Percentiles rank a stretch among this genome's conserved stretches.
Conservation (phyloP, 2,329 filamentous ascomycete genomes). For the Xenosphaeropsis pyriputrescens region DNA sequence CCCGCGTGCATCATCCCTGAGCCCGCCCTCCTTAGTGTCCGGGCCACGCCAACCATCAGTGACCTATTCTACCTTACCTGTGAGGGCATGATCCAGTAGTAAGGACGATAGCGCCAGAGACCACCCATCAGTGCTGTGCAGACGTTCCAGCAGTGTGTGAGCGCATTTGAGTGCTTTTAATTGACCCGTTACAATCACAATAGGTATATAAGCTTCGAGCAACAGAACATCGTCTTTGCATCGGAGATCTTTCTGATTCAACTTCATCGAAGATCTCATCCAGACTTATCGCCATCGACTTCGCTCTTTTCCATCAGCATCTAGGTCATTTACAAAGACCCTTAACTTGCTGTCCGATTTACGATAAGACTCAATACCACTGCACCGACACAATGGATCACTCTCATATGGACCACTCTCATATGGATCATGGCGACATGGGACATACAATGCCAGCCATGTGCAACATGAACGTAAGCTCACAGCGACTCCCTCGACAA, state of each 20-base stretch:
- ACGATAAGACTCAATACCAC: conserved; percentile 5
- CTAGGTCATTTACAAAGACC: not conserved
- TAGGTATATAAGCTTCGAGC: not conserved
- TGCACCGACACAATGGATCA: conserved; percentile 3
- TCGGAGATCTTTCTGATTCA: not conserved
- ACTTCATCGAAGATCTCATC: not conserved
- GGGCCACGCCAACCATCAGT: too few relatives aligned
- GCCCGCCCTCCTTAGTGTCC: too few relatives aligned
- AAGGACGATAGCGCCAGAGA: too few relatives aligned
- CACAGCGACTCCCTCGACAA: conserved; percentile 1
- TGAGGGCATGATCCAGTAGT: too few relatives aligned
- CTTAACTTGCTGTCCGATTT: not conserved
- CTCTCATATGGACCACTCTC: conserved; percentile 26
- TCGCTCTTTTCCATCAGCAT: not conserved
- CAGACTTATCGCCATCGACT: not conserved
- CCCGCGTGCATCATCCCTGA: too few relatives aligned
- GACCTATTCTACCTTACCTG: too few relatives aligned
- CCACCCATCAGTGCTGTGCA: too few relatives aligned
- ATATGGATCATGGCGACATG: conserved; percentile 39
- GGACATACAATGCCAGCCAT: conserved; percentile 44
- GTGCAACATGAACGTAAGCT: conserved; percentile 83
- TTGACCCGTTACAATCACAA: not conserved
- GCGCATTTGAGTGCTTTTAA: conserved; percentile 5
- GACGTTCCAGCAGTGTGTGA: conserved; percentile 3
- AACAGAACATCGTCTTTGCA: not conserved